Percentiles rank a stretch among this genome's conserved stretches.
phyloP scores from a whole-genome alignment of 2,329 filamentous ascomycete species.

The Bipolaris oryzae region DNA sequence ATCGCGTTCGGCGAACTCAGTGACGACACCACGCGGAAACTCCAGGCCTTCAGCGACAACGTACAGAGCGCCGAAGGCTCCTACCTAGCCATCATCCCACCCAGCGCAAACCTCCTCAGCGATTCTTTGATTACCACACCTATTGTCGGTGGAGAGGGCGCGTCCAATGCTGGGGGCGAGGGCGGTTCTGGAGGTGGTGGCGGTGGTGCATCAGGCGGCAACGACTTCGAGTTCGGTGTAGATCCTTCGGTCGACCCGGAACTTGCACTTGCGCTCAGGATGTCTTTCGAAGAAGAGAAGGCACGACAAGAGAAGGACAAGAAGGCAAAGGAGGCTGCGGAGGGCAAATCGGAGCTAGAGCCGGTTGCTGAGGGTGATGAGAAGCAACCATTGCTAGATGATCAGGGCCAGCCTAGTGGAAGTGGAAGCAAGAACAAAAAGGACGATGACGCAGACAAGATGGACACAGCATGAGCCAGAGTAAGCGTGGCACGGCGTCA shows the following conservation, averaged over 20 bases:
- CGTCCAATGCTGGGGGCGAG: slow-evolving; percentile 62
- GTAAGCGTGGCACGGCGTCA: slow-evolving; percentile 1
- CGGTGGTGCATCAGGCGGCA: slow-evolving; percentile 60
- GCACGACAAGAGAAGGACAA: slow-evolving; percentile 87
- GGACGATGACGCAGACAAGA: slow-evolving; percentile 72
- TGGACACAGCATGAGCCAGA: slow-evolving; percentile 78
- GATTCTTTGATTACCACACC: slow-evolving; percentile 89
- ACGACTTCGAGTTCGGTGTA: slow-evolving; percentile 84
- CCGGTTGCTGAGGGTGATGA: slow-evolving; percentile 75
- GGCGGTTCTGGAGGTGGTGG: slow-evolving; percentile 59
- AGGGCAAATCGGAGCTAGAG: slow-evolving; percentile 77
- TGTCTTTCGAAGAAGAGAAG: slow-evolving; percentile 99
- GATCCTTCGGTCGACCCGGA: slow-evolving; percentile 93
- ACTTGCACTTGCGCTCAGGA: slow-evolving; percentile 88
- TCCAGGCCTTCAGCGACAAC: slow-evolving; percentile 89
- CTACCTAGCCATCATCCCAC: slow-evolving; percentile 86
- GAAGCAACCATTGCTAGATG: slow-evolving; percentile 66
- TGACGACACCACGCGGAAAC: slow-evolving; percentile 85
- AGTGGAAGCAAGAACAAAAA: slow-evolving; percentile 59
- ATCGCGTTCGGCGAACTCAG: slow-evolving; percentile 93
- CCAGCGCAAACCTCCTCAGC: slow-evolving; percentile 88
- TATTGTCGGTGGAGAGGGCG: slow-evolving; percentile 83
- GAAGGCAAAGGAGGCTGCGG: slow-evolving; percentile 71
- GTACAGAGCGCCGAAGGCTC: slow-evolving; percentile 91
- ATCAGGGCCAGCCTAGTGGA: slow-evolving; percentile 69